Evolutionary conservation across 2,329 filamentous ascomycete genomes (phyloP).

Genomic region (Fusarium albosuccineum): DNA sequence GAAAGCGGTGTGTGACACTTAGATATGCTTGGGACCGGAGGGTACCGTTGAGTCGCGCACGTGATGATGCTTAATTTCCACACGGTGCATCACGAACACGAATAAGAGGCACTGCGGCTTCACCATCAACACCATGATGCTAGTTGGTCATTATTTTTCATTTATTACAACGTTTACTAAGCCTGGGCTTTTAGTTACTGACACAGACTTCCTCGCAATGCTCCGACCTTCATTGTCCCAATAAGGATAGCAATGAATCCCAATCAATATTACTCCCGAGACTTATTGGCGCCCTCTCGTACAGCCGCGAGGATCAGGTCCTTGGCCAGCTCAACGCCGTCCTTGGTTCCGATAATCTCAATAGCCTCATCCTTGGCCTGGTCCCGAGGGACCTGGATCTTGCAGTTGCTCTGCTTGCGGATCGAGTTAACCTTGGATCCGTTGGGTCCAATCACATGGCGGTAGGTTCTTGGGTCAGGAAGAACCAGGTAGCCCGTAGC

Average conservation of each 20-base stretch:
- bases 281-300: slow-evolving; percentile 65
- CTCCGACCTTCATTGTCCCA: slow-evolving; percentile 27
- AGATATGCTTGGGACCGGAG: background rate
- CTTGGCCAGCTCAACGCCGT: slow-evolving; percentile 88
- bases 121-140: background rate
- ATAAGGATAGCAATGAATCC: slow-evolving; percentile 23
- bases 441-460: slow-evolving; percentile 88
- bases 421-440: slow-evolving; percentile 95
- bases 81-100: slow-evolving; percentile 28
- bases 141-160: slow-evolving; percentile 32
- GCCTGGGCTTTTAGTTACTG: slow-evolving; percentile 9
- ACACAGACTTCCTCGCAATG: slow-evolving; percentile 29
- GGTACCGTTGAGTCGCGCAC: slow-evolving; percentile 8
- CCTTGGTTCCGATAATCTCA: slow-evolving; percentile 83
- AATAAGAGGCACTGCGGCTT: slow-evolving; percentile 26
- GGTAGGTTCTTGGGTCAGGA: slow-evolving; percentile 89
- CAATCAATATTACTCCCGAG: slow-evolving; percentile 46
- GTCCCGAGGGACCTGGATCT: slow-evolving; percentile 91
- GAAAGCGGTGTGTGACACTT: slow-evolving; percentile 22
- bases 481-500: slow-evolving; percentile 89
- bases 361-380: slow-evolving; percentile 84
- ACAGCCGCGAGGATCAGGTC: slow-evolving; percentile 90
- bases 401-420: slow-evolving; percentile 90
- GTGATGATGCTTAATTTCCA: slow-evolving; percentile 39
- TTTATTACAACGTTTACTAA: slow-evolving; percentile 37